phyloP scores from a whole-genome alignment of 2,329 filamentous ascomycete species.

The Ophiostoma sp. region DNA sequence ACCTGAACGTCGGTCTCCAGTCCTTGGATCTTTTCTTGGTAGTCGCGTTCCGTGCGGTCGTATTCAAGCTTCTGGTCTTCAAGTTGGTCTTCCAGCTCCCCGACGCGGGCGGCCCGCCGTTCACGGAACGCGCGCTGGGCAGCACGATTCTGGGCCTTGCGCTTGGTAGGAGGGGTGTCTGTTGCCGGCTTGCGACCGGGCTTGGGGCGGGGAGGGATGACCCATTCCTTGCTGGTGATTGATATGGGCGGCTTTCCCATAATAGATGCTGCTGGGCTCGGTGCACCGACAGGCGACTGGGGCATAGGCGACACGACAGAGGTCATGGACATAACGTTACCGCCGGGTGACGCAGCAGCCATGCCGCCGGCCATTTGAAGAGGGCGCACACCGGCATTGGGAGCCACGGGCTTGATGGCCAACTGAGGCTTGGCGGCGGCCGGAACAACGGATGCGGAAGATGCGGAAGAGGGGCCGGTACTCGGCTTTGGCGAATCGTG shows the following conservation, averaged over 20 bases:
- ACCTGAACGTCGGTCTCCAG: slow-evolving; percentile 64
- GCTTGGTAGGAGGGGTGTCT: slow-evolving; percentile 85
- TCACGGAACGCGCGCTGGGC: slow-evolving; percentile 89
- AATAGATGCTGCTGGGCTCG: slow-evolving; percentile 18
- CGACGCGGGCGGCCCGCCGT: slow-evolving; percentile 75
- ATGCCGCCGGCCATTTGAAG: slow-evolving; percentile 29
- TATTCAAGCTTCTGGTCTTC: slow-evolving; percentile 55
- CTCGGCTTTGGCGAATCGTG: slow-evolving; percentile 23
- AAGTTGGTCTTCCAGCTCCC: slow-evolving; percentile 64
- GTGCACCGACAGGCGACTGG: slow-evolving; percentile 36
- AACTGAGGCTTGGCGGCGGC: slow-evolving; percentile 23
- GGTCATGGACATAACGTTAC: slow-evolving; percentile 46
- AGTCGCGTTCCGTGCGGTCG: slow-evolving; percentile 52
- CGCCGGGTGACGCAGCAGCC: slow-evolving; percentile 23
- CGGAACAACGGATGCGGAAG: slow-evolving; percentile 26
- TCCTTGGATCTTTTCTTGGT: slow-evolving; percentile 51
- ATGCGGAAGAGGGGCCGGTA: slow-evolving; percentile 24
- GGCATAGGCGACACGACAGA: slow-evolving; percentile 43
- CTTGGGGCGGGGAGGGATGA: slow-evolving; percentile 77
- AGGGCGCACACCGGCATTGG: slow-evolving; percentile 27
- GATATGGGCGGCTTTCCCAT: slow-evolving; percentile 42
- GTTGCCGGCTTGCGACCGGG: slow-evolving; percentile 91
- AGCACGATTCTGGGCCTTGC: slow-evolving; percentile 89
- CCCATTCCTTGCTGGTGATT: slow-evolving; percentile 79
- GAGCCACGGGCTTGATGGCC: slow-evolving; percentile 26